phyloP scores from a whole-genome alignment of 108 stramenopile species.

The Discostella pseudostelligera region DNA sequence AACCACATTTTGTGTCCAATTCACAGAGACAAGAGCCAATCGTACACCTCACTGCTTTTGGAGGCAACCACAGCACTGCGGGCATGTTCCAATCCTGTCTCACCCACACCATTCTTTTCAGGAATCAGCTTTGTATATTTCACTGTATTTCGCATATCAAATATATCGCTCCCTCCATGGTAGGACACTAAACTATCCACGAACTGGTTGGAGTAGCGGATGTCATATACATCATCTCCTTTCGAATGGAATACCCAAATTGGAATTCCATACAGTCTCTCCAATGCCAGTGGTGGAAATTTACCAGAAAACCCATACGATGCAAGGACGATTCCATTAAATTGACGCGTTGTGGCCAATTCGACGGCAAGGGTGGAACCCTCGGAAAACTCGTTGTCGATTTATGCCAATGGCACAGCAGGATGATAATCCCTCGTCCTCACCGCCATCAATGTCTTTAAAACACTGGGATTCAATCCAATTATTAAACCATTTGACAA shows the following conservation, averaged over 20 bases:
- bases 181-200: conserved; percentile 35
- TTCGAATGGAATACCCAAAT: conserved; percentile 82
- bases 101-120: not conserved
- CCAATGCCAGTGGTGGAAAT: conserved; percentile 58
- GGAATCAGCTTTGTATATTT: conserved; percentile 46
- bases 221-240: conserved; percentile 60
- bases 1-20: too few species aligned
- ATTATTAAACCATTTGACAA: conserved; percentile 55
- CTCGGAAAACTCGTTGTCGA: conserved; percentile 66
- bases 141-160: conserved; percentile 24
- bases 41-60: conserved; percentile 25
- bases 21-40: conserved; percentile 21
- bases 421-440: not conserved
- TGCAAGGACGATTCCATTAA: conserved; percentile 57
- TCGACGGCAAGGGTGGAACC: conserved; percentile 82
- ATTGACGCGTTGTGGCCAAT: conserved; percentile 67
- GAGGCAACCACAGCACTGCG: conserved; percentile 39
- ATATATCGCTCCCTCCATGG: conserved; percentile 30
- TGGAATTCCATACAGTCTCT: conserved; percentile 57
- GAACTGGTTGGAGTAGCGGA: conserved; percentile 35
- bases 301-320: conserved; percentile 76
- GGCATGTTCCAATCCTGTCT: conserved; percentile 31
- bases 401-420: conserved; percentile 34
- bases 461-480: conserved; percentile 23
- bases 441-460: too few species aligned